phyloP scores from a whole-genome alignment of 805 yeast species.

The Cyberlindnera americana region DNA sequence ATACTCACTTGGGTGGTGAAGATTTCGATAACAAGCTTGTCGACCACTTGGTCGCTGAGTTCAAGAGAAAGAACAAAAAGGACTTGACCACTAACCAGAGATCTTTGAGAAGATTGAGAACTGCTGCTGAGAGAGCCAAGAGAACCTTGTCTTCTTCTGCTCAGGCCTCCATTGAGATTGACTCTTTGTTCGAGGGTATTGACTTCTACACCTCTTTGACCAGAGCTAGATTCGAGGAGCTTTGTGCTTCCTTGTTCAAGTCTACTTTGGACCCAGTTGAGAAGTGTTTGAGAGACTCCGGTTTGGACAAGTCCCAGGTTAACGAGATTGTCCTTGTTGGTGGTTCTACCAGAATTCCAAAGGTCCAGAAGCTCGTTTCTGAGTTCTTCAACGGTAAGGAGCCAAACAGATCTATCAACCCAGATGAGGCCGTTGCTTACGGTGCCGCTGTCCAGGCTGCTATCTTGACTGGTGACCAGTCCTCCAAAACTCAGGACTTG shows the following conservation, averaged over 20 bases:
- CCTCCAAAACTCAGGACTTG: slow-evolving; percentile 94
- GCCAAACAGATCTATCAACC: slow-evolving; percentile 94
- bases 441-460: slow-evolving; percentile 99
- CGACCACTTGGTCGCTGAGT: slow-evolving; percentile 87
- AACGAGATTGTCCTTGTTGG: slow-evolving; percentile 94
- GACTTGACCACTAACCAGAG: slow-evolving; percentile 90
- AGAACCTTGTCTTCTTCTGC: slow-evolving; percentile 96
- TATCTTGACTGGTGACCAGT: slow-evolving; percentile 91
- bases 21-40: slow-evolving; percentile 65
- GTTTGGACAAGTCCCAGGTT: slow-evolving; percentile 84
- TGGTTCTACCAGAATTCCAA: slow-evolving; percentile 98
- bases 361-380: slow-evolving; percentile 90
- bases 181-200: slow-evolving; percentile 90
- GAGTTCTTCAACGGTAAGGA: slow-evolving; percentile 98
- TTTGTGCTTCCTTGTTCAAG: slow-evolving; percentile 92
- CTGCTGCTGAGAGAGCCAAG: slow-evolving; percentile 49
- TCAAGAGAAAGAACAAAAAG: slow-evolving; percentile 96
- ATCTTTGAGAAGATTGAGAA: slow-evolving; percentile 96
- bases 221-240: slow-evolving; percentile 96
- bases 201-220: slow-evolving; percentile 96
- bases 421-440: slow-evolving; percentile 98
- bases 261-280: slow-evolving; percentile 93
- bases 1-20: slow-evolving; percentile 24
- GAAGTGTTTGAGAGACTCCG: slow-evolving; percentile 87
- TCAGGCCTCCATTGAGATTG: slow-evolving; percentile 93